Evolutionary conservation across 106 monocot genomes (phyloP).

Genomic region (Triglochin maritima): DNA sequence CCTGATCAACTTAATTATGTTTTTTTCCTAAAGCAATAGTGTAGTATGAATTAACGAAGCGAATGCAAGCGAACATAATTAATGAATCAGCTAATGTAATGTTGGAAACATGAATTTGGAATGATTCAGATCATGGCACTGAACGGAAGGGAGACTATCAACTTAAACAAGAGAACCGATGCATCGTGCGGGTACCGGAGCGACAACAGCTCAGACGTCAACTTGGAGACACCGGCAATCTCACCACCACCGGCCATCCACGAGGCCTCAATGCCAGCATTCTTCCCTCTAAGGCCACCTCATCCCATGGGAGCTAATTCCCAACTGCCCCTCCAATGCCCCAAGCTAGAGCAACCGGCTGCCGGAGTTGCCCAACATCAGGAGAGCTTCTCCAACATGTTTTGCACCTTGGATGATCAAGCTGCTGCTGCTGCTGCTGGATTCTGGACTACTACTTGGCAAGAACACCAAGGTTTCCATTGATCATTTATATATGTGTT

Average conservation of each 20-base stretch:
- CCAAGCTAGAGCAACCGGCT: conserved; percentile 32
- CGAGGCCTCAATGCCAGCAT: conserved; percentile 23
- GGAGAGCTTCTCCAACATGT: conserved; percentile 66
- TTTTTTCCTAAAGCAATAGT: background rate
- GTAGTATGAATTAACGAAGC: background rate
- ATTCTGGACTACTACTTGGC: conserved; percentile 59
- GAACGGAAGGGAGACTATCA: conserved; percentile 73
- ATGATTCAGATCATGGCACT: conserved; percentile 49
- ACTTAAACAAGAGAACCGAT: conserved; percentile 83
- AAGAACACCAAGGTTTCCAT: conserved; percentile 74
- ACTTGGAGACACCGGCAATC: conserved; percentile 31
- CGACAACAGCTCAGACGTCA: conserved; percentile 68
- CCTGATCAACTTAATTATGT: background rate
- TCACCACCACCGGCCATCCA: conserved; percentile 31
- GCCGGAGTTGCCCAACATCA: conserved; percentile 14
- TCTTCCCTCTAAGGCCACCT: conserved; percentile 47
- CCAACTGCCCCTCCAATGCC: conserved; percentile 26
- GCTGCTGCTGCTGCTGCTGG: conserved; percentile 12
- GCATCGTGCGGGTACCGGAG: conserved; percentile 86
- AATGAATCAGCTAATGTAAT: no score
- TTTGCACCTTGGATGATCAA: conserved; percentile 68
- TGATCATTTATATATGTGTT: conserved; percentile 13
- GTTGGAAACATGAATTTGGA: no score
- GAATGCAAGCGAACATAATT: background rate
- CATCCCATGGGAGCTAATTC: conserved; percentile 28